Base-by-base conservation (phyloP, 768 basidiomycete genomes). In the Favolaschia claudopus region DNA sequence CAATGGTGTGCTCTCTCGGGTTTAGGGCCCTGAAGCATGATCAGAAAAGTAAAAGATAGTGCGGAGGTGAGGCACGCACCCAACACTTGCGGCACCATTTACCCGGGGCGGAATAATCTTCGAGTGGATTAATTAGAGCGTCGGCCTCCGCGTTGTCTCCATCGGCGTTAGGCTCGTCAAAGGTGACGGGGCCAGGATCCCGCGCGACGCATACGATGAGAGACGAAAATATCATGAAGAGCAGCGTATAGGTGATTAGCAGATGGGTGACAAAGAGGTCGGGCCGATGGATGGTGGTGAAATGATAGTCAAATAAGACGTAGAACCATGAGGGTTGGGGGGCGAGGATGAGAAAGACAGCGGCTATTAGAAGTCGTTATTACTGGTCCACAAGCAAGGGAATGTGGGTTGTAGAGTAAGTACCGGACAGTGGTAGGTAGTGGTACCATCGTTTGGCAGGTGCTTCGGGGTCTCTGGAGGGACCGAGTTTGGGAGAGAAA, bases 1-100 rank as follows among this genome's bases (percentile, higher is more conserved):
- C 91, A 95, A 67, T 95, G 92, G 67, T 94, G 92, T 2, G 91
- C 74, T 44, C 93, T 80, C 65, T 93, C 91, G 5, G 92, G 90
- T 74, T 90, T 92, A 0, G 89, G 87, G 39, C 79, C 85, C 82
- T 83, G 57, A 13, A 45, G 5, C 20, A 19, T 2, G 17, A 34
- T 60, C 20, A 40, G 45, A 13, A 12, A 19, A 4, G 32, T 19
- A 15, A 4, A 31, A 36, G 47, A 28, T 24, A 31, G 40, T 14
- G 8, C 14, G 22, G 19, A 8, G 1, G 50, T 36, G 20, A 43
- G 24, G 13, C 29, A 67, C 78, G 50, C 46, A 84, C 85, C 85
- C 85, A 89, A 69, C 92, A 95, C 58, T 86, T 87, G 50, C 86
- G 82, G 70, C 92, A 93, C 89, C 90, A 93, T 61, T 78, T 86